phyloP scores from a whole-genome alignment of 1,284 basidiomycete genomes.

The Fistulinella cinereoalba region DNA sequence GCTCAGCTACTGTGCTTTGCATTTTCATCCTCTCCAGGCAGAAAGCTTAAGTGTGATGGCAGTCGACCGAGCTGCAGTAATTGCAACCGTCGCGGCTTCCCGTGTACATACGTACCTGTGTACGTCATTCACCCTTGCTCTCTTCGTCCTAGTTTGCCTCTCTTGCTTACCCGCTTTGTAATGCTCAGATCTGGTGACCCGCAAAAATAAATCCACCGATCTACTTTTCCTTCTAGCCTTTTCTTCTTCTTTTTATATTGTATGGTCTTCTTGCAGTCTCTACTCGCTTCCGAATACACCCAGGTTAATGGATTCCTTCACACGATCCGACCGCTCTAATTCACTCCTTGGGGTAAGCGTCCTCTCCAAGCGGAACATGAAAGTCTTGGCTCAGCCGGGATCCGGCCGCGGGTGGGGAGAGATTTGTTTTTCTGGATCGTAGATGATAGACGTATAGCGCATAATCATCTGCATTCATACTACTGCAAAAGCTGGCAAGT shows the following conservation, averaged over 20 bases:
- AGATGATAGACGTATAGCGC: slow-evolving; percentile 29
- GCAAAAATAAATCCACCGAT: slow-evolving; percentile 30
- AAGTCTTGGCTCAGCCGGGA: slow-evolving; percentile 8
- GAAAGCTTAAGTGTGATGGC: slow-evolving; percentile 62
- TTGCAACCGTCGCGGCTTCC: slow-evolving; percentile 47
- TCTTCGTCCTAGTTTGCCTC: neutral
- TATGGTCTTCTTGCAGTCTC: slow-evolving; percentile 10
- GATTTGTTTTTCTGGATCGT: slow-evolving; percentile 7
- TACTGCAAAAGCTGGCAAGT: slow-evolving; percentile 3
- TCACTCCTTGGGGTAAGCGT: slow-evolving; percentile 9
- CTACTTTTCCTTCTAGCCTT: neutral
- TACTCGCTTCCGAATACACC: slow-evolving; percentile 23
- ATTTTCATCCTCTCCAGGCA: slow-evolving; percentile 34
- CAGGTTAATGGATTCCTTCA: slow-evolving; percentile 21
- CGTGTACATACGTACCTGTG: slow-evolving; percentile 54
- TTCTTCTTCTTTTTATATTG: neutral
- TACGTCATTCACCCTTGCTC: slow-evolving; percentile 32
- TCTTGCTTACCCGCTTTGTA: neutral
- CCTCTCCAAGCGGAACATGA: slow-evolving; percentile 3
- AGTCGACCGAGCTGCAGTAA: slow-evolving; percentile 51
- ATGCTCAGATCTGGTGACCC: slow-evolving; percentile 29
- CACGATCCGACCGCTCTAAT: slow-evolving; percentile 20
- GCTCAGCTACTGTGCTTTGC: neutral
- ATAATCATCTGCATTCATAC: slow-evolving; percentile 24
- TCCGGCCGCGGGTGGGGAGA: slow-evolving; percentile 6